Base-by-base conservation (phyloP, 2,329 filamentous ascomycete species). In the Rhinocladiella similis region DNA sequence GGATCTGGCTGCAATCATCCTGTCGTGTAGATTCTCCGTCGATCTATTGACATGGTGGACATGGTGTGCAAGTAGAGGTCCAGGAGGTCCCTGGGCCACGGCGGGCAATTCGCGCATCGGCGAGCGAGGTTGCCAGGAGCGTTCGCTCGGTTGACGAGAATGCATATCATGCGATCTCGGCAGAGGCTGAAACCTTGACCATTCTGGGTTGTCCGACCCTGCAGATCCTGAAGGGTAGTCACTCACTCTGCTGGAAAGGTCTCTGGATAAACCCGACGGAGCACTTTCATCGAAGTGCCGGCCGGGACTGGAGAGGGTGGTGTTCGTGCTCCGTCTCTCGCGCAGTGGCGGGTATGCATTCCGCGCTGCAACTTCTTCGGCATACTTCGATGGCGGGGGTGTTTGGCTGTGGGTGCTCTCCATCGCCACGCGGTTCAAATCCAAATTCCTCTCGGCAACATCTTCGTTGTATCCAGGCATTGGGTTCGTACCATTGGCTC, bases 311-410 rank as follows among this genome's bases (percentile, higher is more conserved):
- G 52, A 42, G 33, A 47, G 39, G 13, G 59, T 52, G n/a, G 27
- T 20, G 9, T 52, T 42, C 29, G 19, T 10, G 18, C 46, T 42
- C 20, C 14, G 48, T 5, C n/a, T 53, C 10, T 33, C 49, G 22
- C 53, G 50, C 18, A 59, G 39, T 29, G 39, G 55, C 5, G 60
- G 63, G 39, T 50, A 53, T 25, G 61, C 63, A 54, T 65, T 65
- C 33, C 63, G 56, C 6, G 50, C 27, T 7, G 63, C 63, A 16
- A 65, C 63, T 12, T 65, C 62, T 56, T 65, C 63, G 48, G 64
- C 60, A 47, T 53, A 64, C 43, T 59, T 64, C 3, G 63, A 62
- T 13, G 52, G 39, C 47, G 19, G 54, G 7, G 12, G 22, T 14
- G 13, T 14, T 46, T 33, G 47, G n/a, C 25, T 22, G 14, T 56